Base-by-base conservation (phyloP, 2,329 filamentous ascomycete species). In the Sporothrix variecibatus region DNA sequence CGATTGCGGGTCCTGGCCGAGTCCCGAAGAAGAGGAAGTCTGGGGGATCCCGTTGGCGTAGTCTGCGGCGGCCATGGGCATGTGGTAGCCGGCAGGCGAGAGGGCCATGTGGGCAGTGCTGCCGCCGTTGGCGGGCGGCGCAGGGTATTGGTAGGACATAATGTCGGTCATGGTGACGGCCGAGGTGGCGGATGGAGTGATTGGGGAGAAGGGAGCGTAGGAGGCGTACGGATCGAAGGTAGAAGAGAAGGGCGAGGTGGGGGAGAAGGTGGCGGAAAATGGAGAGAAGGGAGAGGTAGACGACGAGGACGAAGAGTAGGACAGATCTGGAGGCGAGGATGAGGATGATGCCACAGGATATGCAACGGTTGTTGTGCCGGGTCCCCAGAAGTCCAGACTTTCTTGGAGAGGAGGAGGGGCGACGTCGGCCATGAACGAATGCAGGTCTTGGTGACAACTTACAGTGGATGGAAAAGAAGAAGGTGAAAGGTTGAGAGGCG, bases 141-240 rank as follows among this genome's bases (percentile, higher is more conserved):
- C 78, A 65, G 85, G 83, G 78, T 87, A 87, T 76, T 86, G 85
- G 78, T 86, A 86, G 76, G 86, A 82, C 85, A 87, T 87, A 78
- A 82, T 82, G 75, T 82, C 80, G 79, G 81, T 82, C 81, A 83
- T 83, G 77, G 77, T 80, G 77, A 76, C 78, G 51, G 53, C 53
- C 2, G 58, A 64, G 28, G 49, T 26, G 11, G 76, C 60, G 26
- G 46, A 53, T n/a, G 71, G n/a, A 8, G 60, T n/a, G 46, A 46
- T 40, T 23, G 58, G 26, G 7, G 71, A 65, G n/a, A 65, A 72
- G 17, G 70, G n/a, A 23, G 62, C 46, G 53, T 34, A 40, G 12
- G 53, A 67, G 46, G 67, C 28, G 67, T 23, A 69, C 46, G 46
- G 46, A 20, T 69, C 67, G 17, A 58, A 56, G 12, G 51, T 20